phyloP scores from a whole-genome alignment of 257 asterid species.

The Nicotiana knightiana region DNA sequence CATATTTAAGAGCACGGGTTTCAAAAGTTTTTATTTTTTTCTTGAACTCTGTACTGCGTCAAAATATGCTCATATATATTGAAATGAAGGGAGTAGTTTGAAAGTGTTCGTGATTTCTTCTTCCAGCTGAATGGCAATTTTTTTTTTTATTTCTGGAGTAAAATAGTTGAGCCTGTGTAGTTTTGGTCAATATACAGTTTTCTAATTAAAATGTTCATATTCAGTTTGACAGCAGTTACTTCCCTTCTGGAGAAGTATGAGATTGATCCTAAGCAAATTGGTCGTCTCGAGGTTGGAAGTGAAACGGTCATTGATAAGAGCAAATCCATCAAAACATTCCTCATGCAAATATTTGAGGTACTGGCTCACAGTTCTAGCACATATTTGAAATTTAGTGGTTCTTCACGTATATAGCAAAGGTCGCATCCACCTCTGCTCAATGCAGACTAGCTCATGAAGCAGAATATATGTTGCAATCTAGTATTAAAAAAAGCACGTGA shows the following conservation, averaged over 20 bases:
- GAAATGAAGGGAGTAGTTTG: not conserved
- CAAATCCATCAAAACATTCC: conserved; percentile 93
- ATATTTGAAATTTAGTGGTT: too few relatives aligned
- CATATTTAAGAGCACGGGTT: too few relatives aligned
- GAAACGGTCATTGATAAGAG: conserved; percentile 98
- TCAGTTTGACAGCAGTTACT: conserved; percentile 92
- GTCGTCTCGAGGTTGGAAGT: conserved; percentile 97
- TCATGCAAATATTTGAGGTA: conserved; percentile 99
- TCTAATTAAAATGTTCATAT: conserved; percentile 16
- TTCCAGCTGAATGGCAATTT: not conserved
- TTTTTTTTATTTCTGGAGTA: too few relatives aligned
- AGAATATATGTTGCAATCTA: not conserved
- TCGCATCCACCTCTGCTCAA: not conserved
- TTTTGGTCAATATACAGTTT: too few relatives aligned
- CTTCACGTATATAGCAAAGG: too few relatives aligned
- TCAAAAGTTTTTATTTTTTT: too few relatives aligned
- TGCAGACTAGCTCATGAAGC: not conserved
- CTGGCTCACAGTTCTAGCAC: not conserved
- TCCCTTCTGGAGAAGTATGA: conserved; percentile 84
- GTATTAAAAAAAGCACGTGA: not conserved
- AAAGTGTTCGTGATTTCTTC: not conserved
- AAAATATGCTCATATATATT: too few relatives aligned
- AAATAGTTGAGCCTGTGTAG: not conserved
- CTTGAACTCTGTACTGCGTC: too few relatives aligned
- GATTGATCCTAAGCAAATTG: conserved; percentile 81